Conservation (phyloP, 164 flowering plant genomes). For the Cinnamomum chago region DNA sequence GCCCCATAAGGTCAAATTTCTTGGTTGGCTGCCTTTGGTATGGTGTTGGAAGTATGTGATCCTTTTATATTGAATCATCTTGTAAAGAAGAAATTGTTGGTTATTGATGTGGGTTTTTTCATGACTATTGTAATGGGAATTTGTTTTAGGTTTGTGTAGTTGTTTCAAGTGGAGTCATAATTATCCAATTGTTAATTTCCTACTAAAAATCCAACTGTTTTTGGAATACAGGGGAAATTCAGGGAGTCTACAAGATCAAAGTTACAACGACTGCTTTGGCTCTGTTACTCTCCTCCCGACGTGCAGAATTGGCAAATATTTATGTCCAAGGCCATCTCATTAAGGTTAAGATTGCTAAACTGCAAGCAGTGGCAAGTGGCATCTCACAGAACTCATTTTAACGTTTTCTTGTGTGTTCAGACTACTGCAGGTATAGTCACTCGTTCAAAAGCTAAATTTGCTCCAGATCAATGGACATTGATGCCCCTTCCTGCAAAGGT, state of each 20-base stretch:
- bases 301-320: constrained; percentile 54
- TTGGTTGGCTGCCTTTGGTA: too few relatives aligned
- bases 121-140: too few relatives aligned
- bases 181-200: too few relatives aligned
- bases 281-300: constrained; percentile 65
- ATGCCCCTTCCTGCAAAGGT: constrained; percentile 91
- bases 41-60: too few relatives aligned
- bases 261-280: constrained; percentile 91
- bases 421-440: constrained; percentile 74
- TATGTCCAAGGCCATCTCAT: constrained; percentile 70
- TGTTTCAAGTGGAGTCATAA: too few relatives aligned
- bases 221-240: constrained; percentile 67
- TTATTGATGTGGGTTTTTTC: too few relatives aligned
- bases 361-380: not conserved
- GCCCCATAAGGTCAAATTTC: too few relatives aligned
- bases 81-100: too few relatives aligned
- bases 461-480: constrained; percentile 87
- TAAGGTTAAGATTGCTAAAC: constrained; percentile 43
- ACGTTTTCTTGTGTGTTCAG: constrained; percentile 31
- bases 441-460: constrained; percentile 73
- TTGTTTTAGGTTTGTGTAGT: too few relatives aligned
- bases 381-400: not conserved
- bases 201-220: not conserved
- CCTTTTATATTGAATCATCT: too few relatives aligned
- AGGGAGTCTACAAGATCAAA: constrained; percentile 88